Base-by-base conservation (phyloP, 192 early-diverging fungal genomes). In the Chytriomyces sp. region DNA sequence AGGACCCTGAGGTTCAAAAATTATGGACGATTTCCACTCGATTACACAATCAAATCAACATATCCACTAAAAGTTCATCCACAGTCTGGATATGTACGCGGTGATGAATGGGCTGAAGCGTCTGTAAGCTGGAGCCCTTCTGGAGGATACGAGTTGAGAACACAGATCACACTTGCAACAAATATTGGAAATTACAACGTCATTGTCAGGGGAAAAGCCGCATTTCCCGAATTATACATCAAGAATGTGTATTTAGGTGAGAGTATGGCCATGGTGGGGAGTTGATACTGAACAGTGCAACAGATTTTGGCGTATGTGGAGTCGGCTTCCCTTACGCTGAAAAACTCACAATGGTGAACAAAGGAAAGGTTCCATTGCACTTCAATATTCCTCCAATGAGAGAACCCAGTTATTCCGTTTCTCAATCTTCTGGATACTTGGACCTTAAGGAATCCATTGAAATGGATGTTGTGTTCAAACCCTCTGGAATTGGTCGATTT, bases 281-380 rank as follows among this genome's bases (percentile, higher is more conserved):
- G n/a, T n/a, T n/a, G n/a, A n/a, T n/a, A n/a, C n/a, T n/a, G n/a
- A n/a, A n/a, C n/a, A n/a, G n/a, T n/a, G n/a, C 2, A 25, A 30
- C 25, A 58, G 88, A 89, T 66, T 89, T 86, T 76, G 88, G 88
- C 1, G 83, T 89, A 37, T 89, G 88, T 64, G 88, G 84, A 2
- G 74, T 85, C 28, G 81, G 82, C 8, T 78, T 75, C 53, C 74
- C 70, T 3, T 89, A 89, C 74, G 72, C 52, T 19, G 82, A 89
- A 64, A 75, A 59, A 22, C 75, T 89, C 25, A 49, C 34, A 12
- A 56, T 89, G 31, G 69, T 68, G 28, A 89, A 89, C 76, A 82
- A 86, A 60, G 88, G 88, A 3, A 83, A 84, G 69, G 88, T 89
- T 0, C 79, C 82, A 7, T 68, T 89, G n/a, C 72, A 76, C 39